phyloP scores from a whole-genome alignment of 2,329 filamentous ascomycete species.

The Orbilia quercus region DNA sequence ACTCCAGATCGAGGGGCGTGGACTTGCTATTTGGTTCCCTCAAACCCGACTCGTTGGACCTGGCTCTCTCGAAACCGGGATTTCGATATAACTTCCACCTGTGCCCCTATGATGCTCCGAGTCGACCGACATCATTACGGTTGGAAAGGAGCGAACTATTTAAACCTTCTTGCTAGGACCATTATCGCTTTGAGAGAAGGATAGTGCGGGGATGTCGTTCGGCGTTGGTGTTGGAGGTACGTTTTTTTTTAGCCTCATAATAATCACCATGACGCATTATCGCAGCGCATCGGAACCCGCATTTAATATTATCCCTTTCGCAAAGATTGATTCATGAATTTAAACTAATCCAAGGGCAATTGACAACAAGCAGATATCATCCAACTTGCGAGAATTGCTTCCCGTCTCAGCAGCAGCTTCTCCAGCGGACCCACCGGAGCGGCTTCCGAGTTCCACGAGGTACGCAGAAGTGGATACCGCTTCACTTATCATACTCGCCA shows the following conservation, averaged over 20 bases:
- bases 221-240: conserved; percentile 54
- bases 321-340: neutral
- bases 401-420: conserved; percentile 45
- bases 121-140: conserved; percentile 28
- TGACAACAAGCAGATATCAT: conserved; percentile 42
- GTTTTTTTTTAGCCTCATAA: neutral
- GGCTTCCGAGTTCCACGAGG: conserved; percentile 49
- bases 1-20: neutral
- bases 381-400: conserved; percentile 49
- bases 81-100: conserved; percentile 14
- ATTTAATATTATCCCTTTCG: conserved; percentile 1
- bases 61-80: neutral
- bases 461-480: conserved; percentile 5
- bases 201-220: conserved; percentile 55
- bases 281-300: conserved; percentile 8
- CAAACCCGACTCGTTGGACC: neutral
- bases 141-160: conserved; percentile 28
- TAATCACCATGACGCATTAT: neutral
- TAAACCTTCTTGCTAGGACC: conserved; percentile 18
- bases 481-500: neutral
- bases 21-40: conserved; percentile 37
- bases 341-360: conserved; percentile 1
- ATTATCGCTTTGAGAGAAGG: conserved; percentile 20
- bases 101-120: conserved; percentile 43
- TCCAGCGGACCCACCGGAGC: conserved; percentile 51